Conservation (phyloP, 768 basidiomycete genomes). For the Mycena alexandri region DNA sequence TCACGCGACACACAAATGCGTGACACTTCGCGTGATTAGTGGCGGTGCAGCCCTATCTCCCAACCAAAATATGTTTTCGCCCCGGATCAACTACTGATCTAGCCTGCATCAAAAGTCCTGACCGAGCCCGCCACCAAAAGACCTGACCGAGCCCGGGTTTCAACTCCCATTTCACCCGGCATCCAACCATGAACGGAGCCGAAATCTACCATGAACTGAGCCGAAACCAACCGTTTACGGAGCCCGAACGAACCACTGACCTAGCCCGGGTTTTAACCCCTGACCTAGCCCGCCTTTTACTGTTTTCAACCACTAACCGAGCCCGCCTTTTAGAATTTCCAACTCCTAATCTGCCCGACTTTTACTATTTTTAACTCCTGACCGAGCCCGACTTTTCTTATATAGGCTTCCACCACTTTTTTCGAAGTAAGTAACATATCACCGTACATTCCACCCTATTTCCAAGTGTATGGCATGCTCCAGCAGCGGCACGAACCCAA, state of each 20-base stretch:
- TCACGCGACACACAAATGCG: no score
- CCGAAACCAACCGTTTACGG: no score
- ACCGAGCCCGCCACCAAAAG: no score
- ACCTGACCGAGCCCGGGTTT: constrained; percentile 1
- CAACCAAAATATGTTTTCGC: no score
- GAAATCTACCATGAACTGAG: no score
- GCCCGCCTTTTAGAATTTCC: neutral
- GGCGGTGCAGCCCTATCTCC: no score
- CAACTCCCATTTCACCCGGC: neutral
- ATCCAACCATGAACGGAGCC: neutral
- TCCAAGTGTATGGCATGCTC: no score
- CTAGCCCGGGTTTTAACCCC: constrained; percentile 6
- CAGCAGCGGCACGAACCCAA: no score
- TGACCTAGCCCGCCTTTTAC: neutral
- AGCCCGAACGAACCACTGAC: neutral
- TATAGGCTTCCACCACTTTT: no score
- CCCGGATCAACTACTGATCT: neutral
- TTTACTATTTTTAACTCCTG: neutral
- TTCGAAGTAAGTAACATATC: neutral
- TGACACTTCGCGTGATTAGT: no score
- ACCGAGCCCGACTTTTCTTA: neutral
- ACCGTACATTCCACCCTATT: neutral
- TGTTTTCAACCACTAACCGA: neutral
- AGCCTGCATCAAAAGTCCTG: neutral
- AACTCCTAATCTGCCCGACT: neutral